Evolutionary conservation across 495 filamentous ascomycete species (phyloP).

Genomic region (Oidiodendron maius): DNA sequence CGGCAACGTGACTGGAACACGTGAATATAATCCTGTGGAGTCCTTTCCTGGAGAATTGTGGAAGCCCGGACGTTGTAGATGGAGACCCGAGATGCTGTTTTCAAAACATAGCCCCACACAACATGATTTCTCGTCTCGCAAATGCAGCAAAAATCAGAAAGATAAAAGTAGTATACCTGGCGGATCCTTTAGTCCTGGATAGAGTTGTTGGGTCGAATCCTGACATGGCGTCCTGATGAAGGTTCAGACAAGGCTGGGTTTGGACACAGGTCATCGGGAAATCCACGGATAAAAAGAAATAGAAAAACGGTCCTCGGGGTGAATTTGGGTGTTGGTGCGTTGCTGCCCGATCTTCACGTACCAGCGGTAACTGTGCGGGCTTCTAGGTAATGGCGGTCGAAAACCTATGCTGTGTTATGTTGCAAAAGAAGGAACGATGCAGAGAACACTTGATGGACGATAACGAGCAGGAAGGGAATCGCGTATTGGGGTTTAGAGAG

Average conservation of each 20-base stretch:
- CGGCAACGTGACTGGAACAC: conserved; percentile 9
- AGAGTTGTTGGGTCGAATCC: conserved; percentile 15
- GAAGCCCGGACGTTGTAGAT: conserved; percentile 1
- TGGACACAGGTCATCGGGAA: conserved; percentile 21
- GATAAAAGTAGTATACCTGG: conserved; percentile 24
- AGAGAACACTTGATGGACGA: neutral
- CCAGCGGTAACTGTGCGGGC: too few species aligned
- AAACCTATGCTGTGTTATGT: too few species aligned
- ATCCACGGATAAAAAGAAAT: conserved; percentile 1
- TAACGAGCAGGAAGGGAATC: neutral
- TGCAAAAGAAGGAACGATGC: too few species aligned
- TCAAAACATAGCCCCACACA: conserved; percentile 18
- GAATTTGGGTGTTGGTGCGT: too few species aligned
- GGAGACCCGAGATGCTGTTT: conserved; percentile 2
- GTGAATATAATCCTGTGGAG: conserved; percentile 9
- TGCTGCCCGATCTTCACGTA: too few species aligned
- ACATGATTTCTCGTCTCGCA: conserved; percentile 15
- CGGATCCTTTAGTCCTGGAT: conserved; percentile 19
- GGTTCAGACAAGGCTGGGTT: conserved; percentile 18
- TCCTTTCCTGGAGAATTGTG: conserved; percentile 1
- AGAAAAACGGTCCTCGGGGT: too few species aligned
- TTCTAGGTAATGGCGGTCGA: too few species aligned
- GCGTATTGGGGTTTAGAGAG: conserved; percentile 2
- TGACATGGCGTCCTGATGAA: conserved; percentile 19
- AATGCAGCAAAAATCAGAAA: conserved; percentile 6